Percentiles rank a stretch among this genome's conserved stretches.
These are phyloP conservation scores for Pleurotus sapidus DNA, from an alignment of 768 basidiomycete species.

Conservation along the genomic window DNA sequence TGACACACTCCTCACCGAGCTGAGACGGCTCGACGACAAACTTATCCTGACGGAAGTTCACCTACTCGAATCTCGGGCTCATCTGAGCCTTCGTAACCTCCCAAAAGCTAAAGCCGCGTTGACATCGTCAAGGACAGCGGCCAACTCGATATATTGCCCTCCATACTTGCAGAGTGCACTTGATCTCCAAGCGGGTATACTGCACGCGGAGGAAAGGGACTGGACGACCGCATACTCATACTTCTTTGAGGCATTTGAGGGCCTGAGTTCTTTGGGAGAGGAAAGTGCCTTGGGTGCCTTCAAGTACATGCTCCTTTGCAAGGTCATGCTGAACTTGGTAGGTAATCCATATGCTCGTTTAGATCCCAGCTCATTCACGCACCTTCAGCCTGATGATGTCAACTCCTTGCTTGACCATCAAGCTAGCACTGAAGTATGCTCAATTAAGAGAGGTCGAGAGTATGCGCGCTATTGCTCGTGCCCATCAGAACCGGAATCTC, in stretches of 20 bases:
- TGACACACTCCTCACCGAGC: slow-evolving; percentile 84
- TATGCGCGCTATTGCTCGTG: slow-evolving; percentile 92
- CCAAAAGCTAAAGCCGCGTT: slow-evolving; percentile 86
- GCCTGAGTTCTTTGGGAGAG: slow-evolving; percentile 45
- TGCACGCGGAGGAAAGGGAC: slow-evolving; percentile 97
- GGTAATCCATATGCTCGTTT: slow-evolving; percentile 21
- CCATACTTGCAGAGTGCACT: slow-evolving; percentile 39
- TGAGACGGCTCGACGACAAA: slow-evolving; percentile 94
- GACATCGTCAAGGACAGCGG: slow-evolving; percentile 75
- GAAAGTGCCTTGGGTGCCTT: slow-evolving; percentile 76
- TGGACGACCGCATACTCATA: slow-evolving; percentile 97
- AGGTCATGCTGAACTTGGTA: slow-evolving; percentile 96
- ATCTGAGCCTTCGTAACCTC: slow-evolving; percentile 85
- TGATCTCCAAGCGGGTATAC: slow-evolving; percentile 61
- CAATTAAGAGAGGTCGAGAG: slow-evolving; percentile 89
- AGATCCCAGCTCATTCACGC: background rate
- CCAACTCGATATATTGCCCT: slow-evolving; percentile 77
- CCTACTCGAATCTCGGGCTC: slow-evolving; percentile 88
- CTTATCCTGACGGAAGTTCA: slow-evolving; percentile 97
- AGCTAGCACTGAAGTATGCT: slow-evolving; percentile 85
- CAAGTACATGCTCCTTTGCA: slow-evolving; percentile 98
- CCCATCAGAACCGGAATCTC: slow-evolving; percentile 89
- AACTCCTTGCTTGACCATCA: slow-evolving; percentile 80
- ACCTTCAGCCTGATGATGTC: slow-evolving; percentile 87
- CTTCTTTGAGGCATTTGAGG: slow-evolving; percentile 97